phyloP scores from a whole-genome alignment of 2,329 filamentous ascomycete species.

The Alternaria dauci region DNA sequence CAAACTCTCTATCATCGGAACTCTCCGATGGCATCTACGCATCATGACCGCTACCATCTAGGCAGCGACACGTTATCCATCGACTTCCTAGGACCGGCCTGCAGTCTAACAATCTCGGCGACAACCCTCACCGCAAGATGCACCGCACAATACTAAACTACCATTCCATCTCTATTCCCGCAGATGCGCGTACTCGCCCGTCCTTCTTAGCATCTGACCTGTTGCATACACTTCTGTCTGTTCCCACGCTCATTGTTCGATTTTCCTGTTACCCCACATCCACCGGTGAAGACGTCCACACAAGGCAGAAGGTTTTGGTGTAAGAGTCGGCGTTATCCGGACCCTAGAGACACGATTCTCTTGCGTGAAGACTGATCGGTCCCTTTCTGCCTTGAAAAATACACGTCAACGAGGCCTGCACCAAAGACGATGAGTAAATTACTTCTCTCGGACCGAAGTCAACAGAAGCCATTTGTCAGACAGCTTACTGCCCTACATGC shows the following conservation, averaged over 20 bases:
- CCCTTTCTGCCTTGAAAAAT: constrained; percentile 23
- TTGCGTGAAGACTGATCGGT: constrained; percentile 13
- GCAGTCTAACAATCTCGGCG: constrained; percentile 28
- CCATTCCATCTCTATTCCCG: constrained; percentile 17
- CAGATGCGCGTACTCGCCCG: constrained; percentile 22
- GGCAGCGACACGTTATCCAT: constrained; percentile 33
- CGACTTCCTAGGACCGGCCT: constrained; percentile 18
- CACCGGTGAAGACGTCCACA: constrained; percentile 41
- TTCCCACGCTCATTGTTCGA: constrained; percentile 14
- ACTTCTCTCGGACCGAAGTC: background rate
- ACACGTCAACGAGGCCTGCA: constrained; percentile 19
- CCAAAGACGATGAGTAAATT: constrained; percentile 6
- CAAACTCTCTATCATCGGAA: constrained; percentile 9
- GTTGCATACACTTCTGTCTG: constrained; percentile 25
- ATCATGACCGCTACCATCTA: constrained; percentile 27
- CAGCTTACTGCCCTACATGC: background rate
- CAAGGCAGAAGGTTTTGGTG: constrained; percentile 41
- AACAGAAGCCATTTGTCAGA: constrained; percentile 21
- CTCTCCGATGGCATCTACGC: constrained; percentile 1
- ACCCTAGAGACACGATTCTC: constrained; percentile 17
- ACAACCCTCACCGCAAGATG: constrained; percentile 37
- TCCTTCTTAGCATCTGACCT: constrained; percentile 33
- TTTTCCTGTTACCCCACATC: constrained; percentile 36
- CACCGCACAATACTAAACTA: constrained; percentile 31
- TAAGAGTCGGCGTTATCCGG: constrained; percentile 23